Evolutionary conservation across 257 asterid species (phyloP).

Genomic region (Haberlea rhodopensis): DNA sequence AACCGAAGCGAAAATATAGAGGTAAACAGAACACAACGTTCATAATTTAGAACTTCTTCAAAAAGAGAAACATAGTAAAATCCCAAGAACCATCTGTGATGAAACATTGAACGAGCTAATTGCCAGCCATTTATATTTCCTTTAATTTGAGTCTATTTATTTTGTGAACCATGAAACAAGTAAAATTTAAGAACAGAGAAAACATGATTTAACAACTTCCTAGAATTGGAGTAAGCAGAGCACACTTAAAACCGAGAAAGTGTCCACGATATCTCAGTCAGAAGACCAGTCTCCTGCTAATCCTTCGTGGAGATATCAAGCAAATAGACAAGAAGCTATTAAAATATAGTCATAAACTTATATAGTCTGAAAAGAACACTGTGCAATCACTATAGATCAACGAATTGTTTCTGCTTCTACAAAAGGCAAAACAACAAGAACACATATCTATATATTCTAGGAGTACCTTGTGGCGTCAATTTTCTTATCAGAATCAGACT

Average conservation of each 20-base stretch:
- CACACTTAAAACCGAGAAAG: neutral
- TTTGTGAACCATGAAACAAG: neutral
- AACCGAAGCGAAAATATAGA: conserved; percentile 30
- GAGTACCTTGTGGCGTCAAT: conserved; percentile 76
- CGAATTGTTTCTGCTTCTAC: neutral
- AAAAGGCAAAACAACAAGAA: too few species aligned
- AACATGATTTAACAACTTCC: conserved; percentile 21
- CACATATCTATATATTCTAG: too few species aligned
- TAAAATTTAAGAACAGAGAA: conserved; percentile 1
- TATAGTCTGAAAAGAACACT: neutral
- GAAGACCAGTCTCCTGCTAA: neutral
- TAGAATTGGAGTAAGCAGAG: conserved; percentile 9
- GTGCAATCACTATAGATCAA: neutral
- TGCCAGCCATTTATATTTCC: neutral
- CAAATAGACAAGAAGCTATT: neutral
- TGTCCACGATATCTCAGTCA: conserved; percentile 7
- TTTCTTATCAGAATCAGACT: conserved; percentile 74
- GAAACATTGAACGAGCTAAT: neutral
- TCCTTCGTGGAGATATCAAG: neutral
- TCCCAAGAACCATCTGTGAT: neutral
- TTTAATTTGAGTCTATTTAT: neutral
- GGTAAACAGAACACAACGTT: conserved; percentile 8
- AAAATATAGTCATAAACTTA: neutral
- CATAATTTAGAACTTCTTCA: conserved; percentile 1
- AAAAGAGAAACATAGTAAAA: neutral